Base-by-base conservation (phyloP, 768 basidiomycete species). In the Collybia nuda region DNA sequence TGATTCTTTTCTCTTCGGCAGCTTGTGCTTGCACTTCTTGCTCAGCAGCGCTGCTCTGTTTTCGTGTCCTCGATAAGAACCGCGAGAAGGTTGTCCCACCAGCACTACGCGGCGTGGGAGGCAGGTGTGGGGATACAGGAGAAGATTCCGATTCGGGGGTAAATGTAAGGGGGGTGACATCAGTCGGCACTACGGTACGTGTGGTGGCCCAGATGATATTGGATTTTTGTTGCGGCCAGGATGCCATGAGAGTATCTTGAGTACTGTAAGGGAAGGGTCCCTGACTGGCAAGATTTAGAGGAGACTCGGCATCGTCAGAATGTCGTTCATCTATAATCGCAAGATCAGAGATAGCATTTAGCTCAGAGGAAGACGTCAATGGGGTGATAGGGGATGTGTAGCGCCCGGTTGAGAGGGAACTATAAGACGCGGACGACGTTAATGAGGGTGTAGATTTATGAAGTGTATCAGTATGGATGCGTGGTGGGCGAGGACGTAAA, bases 291-390 rank as follows among this genome's bases (percentile, higher is more conserved):
- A 44, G 38, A 50, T 18, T 18, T 40, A 11, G 5, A n/a, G 32
- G 32, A 5, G 32, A 32, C 32, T 32, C 54, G 38, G 62, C 50
- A 24, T 53, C 45, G 21, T 44, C 40, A 11, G 40, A 38, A 26
- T 52, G 51, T 35, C 62, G 57, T 51, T 78, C 77, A 51, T 72
- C 65, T 6, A 74, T 77, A 18, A 77, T 69, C 40, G 66, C 61
- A 1, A 75, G 66, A 14, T 65, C 56, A 23, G 62, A 39, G n/a
- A 48, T 11, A 14, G 42, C 11, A 47, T 50, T 29, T 9, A 32
- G 32, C 51, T 49, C 51, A 61, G 62, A 6, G 56, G 66, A 18
- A 63, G 67, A 36, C 48, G 67, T 73, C 29, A 63, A 54, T 6
- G 69, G 71, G 6, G 75, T 57, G 57, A 54, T 55, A 57, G 51